A percentile compares a stretch with the other conserved stretches of the same genome.
phyloP scores from a whole-genome alignment of 257 asterid genomes.

The Marsdenia floribunda region DNA sequence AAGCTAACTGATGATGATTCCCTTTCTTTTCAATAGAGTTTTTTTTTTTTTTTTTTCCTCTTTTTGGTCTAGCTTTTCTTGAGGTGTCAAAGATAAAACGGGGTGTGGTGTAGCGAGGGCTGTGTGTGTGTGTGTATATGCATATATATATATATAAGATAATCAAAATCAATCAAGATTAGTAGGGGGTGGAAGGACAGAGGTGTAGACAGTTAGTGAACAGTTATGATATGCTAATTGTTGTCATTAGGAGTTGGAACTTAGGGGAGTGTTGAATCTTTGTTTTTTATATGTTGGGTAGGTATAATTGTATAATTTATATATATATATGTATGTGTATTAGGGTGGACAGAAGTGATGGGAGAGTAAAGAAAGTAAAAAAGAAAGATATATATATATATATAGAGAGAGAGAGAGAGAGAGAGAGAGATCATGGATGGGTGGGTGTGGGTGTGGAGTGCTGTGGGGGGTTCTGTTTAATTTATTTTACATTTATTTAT shows the following conservation, averaged over 20 bases:
- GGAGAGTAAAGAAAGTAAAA: conserved; percentile 7
- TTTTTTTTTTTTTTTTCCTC: neutral
- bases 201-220: conserved; percentile 13
- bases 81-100: neutral
- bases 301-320: neutral
- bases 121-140: neutral
- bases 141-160: neutral
- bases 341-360: conserved; percentile 16
- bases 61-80: neutral
- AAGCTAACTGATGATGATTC: neutral
- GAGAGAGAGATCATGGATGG: neutral
- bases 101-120: neutral
- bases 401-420: too few relatives aligned
- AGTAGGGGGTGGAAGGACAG: conserved; percentile 7
- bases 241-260: neutral
- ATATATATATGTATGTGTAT: neutral
- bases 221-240: conserved; percentile 13
- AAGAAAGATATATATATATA: neutral
- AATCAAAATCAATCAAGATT: neutral
- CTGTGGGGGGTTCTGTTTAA: too few relatives aligned
- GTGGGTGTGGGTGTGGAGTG: neutral
- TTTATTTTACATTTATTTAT: neutral
- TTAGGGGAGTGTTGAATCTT: neutral
- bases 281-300: neutral
- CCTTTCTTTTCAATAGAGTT: neutral